Evolutionary conservation across 2,329 filamentous ascomycete species (phyloP), one percentile per base, ranked within the genome.

Genomic region (Aspergillus aculeatus): DNA sequence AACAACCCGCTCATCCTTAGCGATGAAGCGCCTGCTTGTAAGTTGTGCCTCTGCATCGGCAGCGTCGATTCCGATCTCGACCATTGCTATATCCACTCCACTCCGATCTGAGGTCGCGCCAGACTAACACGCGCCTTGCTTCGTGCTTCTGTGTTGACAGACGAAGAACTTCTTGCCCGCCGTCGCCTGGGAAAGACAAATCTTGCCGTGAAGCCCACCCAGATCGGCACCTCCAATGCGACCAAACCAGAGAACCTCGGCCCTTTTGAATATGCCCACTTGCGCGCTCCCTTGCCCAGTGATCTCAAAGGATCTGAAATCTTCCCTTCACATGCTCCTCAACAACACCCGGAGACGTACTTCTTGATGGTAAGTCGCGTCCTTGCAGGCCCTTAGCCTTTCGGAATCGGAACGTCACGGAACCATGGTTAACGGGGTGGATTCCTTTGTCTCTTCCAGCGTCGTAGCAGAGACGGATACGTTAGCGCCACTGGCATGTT

Each of bases 251-350:
- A 89, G 66, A 87, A 89, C 67, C 82, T 95, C 62, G 92, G 91
- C 54, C 86, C 89, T 50, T 96, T 99, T 74, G 95, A 98, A 77
- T 99, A 99, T 77, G 94, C 93, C 65, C 95, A 99, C 75, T 83
- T 99, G 53, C 90, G 94, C 71, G 94, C 93, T 62, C 94, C 95
- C 14, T 81, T 99, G 50, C 95, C 95, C 53, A 95, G 93, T 77
- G 92, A 95, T 65, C 88, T 98, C 67, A 86, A 88, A 62, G 84
- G 84, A 29, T 96, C 93, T 5, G 95, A 95, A 72, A 96, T 99
- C 70, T 98, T 98, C 81, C 89, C 91, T 71, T 89, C 88, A 61
- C 88, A 88, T 73, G 76, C 78, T 10, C 80, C 83, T 57, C 75
- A 81, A 62, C 77, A 81, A 64, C 84, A 81, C 61, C 94, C 95